Evolutionary conservation across 148 eudicot species (phyloP).

Genomic region (Vaccinium darrowii): DNA sequence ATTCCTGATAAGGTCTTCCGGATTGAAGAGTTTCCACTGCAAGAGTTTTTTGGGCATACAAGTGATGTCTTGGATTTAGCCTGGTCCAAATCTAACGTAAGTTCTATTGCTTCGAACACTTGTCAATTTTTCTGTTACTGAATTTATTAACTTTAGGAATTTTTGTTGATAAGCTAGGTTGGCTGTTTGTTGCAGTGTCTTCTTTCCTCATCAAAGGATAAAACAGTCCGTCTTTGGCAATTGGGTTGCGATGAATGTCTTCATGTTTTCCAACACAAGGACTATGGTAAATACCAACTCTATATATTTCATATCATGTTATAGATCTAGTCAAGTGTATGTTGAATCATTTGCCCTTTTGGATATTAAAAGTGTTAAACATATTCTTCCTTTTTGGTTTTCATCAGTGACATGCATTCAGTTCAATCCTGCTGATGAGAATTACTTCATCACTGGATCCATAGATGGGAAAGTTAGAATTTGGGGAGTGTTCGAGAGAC

Average conservation of each 20-base stretch:
- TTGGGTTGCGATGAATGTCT: slow-evolving; percentile 62
- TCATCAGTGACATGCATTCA: slow-evolving; percentile 77
- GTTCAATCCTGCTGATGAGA: slow-evolving; percentile 70
- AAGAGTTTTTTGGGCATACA: slow-evolving; percentile 60
- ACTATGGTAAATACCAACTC: slow-evolving; percentile 52
- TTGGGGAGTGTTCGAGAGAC: slow-evolving; percentile 57
- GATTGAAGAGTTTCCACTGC: slow-evolving; percentile 61
- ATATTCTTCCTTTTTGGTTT: slow-evolving; percentile 7
- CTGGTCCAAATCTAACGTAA: slow-evolving; percentile 69
- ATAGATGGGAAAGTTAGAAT: slow-evolving; percentile 84
- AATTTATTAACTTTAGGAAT: background rate
- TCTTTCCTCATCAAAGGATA: slow-evolving; percentile 77
- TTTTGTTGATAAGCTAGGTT: background rate
- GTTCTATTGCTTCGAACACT: background rate
- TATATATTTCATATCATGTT: background rate
- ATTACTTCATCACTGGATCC: slow-evolving; percentile 80
- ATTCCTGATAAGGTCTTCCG: slow-evolving; percentile 62
- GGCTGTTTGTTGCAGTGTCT: slow-evolving; percentile 50
- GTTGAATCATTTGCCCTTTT: background rate
- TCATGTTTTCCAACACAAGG: slow-evolving; percentile 54
- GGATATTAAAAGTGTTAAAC: background rate
- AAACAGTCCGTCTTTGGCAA: slow-evolving; percentile 82
- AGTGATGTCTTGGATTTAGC: slow-evolving; percentile 73
- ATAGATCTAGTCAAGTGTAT: background rate
- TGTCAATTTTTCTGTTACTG: background rate